A percentile compares a stretch with the other conserved stretches of the same genome.
Conservation (phyloP, 164 flowering plant genomes). For the Macadamia integrifolia region DNA sequence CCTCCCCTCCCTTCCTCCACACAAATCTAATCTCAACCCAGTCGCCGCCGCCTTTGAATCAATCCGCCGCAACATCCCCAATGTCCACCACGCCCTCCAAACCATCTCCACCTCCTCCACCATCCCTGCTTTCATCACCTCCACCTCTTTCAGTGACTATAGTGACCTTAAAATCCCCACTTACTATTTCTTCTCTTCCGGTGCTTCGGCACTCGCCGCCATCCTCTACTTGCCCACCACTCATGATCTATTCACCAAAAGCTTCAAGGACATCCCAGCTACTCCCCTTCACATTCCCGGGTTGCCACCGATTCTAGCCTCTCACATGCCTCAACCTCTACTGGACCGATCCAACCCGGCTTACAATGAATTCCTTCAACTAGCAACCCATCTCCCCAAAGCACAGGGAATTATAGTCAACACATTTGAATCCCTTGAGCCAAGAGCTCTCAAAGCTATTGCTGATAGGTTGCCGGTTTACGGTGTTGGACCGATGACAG, state of each 20-base stretch:
- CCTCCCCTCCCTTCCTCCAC: not conserved
- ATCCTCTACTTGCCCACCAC: slow-evolving; percentile 1
- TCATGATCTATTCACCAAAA: not conserved
- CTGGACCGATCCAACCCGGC: not conserved
- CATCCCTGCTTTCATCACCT: slow-evolving; percentile 1
- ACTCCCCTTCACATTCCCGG: not conserved
- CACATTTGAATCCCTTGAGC: not conserved
- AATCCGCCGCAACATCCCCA: slow-evolving; percentile 4
- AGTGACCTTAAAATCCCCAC: not conserved
- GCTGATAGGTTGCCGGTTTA: not conserved
- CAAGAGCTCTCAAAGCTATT: not conserved
- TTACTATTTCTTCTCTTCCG: not conserved
- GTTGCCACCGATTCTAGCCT: not conserved
- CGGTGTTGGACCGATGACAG: not conserved
- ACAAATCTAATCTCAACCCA: not conserved
- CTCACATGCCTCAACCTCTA: not conserved
- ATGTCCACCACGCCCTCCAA: not conserved
- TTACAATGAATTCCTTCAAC: not conserved
- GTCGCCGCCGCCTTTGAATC: not conserved
- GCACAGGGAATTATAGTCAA: not conserved
- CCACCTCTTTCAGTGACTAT: not conserved
- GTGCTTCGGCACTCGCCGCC: not conserved
- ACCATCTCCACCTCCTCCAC: not conserved
- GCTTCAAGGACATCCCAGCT: not conserved
- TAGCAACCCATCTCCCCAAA: not conserved